These are phyloP conservation scores for Pelargonium australe DNA, from an alignment of 441 rosid species.

Conservation along the genomic window DNA sequence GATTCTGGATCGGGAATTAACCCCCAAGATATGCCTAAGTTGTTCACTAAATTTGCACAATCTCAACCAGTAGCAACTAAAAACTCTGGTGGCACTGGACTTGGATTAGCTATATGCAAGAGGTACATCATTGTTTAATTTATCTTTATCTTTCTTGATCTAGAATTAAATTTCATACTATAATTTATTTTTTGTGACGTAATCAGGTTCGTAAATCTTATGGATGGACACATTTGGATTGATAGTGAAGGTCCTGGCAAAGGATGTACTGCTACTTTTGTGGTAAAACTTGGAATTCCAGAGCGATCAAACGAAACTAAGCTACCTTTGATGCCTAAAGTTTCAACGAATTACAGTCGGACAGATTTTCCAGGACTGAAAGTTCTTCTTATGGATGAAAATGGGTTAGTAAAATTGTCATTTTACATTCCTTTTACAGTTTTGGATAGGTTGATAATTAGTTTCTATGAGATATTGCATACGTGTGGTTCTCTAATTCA, in stretches of 20 bases:
- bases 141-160: background rate
- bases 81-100: conserved; percentile 83
- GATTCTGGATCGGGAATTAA: conserved; percentile 78
- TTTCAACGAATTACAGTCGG: conserved; percentile 37
- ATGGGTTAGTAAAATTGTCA: conserved; percentile 47
- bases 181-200: conserved; percentile 13
- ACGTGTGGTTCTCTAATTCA: no score
- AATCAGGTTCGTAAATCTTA: conserved; percentile 84
- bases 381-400: conserved; percentile 89
- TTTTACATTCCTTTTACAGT: conserved; percentile 14
- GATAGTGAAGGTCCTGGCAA: conserved; percentile 92
- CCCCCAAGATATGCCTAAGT: conserved; percentile 77
- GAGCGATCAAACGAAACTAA: conserved; percentile 50
- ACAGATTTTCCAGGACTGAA: conserved; percentile 69
- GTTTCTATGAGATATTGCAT: no score
- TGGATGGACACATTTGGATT: conserved; percentile 95
- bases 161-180: no score
- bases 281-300: conserved; percentile 65
- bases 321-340: conserved; percentile 35
- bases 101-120: conserved; percentile 97
- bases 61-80: conserved; percentile 55
- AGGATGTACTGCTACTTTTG: conserved; percentile 72
- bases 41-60: conserved; percentile 87
- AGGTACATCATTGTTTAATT: conserved; percentile 37
- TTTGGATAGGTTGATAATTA: background rate